Conservation (phyloP, 148 eudicot genomes). For the Nepenthes mirabilis region DNA sequence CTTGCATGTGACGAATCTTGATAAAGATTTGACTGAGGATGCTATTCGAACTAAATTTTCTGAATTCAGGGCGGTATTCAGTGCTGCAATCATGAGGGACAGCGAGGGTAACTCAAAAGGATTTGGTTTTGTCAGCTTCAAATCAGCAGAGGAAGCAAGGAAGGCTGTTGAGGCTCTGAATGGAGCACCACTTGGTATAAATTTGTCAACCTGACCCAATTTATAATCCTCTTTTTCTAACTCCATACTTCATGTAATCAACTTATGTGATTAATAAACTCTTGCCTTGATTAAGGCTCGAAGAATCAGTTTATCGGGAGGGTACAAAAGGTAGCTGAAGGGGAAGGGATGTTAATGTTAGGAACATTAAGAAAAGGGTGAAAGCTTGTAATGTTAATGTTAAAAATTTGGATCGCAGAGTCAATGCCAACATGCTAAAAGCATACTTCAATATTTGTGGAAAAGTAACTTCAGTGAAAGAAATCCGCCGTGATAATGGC, state of each 20-base stretch:
- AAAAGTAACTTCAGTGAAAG: conserved; percentile 27
- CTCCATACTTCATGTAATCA: not conserved
- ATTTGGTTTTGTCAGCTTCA: conserved; percentile 32
- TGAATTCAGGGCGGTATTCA: conserved; percentile 23
- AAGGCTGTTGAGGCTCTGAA: conserved; percentile 30
- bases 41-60: conserved; percentile 28
- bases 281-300: conserved; percentile 18
- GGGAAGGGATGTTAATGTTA: conserved; percentile 10
- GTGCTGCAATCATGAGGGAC: conserved; percentile 28
- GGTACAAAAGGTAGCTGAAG: conserved; percentile 31
- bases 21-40: conserved; percentile 19
- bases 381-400: conserved; percentile 27
- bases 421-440: conserved; percentile 20
- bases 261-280: not conserved
- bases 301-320: conserved; percentile 31
- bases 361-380: conserved; percentile 3
- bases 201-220: not conserved
- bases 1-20: conserved; percentile 33
- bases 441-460: conserved; percentile 23
- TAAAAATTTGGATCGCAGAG: conserved; percentile 16
- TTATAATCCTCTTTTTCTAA: not conserved
- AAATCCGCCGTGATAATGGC: conserved; percentile 20
- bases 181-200: conserved; percentile 31
- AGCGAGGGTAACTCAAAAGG: conserved; percentile 32
- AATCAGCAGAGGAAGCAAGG: conserved; percentile 26